Conservation (phyloP, 495 filamentous ascomycete genomes). For the Tuber brumale region DNA sequence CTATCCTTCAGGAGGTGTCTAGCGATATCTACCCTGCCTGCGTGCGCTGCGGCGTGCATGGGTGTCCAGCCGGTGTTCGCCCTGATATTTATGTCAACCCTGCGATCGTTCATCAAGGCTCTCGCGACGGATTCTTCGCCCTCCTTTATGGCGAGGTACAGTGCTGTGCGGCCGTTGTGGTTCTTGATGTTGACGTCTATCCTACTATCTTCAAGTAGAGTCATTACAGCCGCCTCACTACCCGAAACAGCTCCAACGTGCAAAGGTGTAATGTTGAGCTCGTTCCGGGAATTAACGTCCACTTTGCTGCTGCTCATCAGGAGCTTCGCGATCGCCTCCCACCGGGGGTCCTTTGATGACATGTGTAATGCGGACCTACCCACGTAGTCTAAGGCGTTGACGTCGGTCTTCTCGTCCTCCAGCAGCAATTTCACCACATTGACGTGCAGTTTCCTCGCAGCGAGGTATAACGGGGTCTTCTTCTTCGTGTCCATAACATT, state of each 20-base stretch:
- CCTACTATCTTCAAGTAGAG: not conserved
- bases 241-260: not conserved
- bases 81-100: not conserved
- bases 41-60: not conserved
- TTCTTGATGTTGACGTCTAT: not conserved
- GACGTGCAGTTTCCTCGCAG: slow-evolving; percentile 22
- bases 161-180: not conserved
- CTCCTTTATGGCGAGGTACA: not conserved
- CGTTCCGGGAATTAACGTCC: not conserved
- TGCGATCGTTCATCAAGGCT: not conserved
- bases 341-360: slow-evolving; percentile 10
- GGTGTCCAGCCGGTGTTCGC: not conserved
- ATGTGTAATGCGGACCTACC: slow-evolving; percentile 26
- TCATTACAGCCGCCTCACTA: not conserved
- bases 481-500: slow-evolving; percentile 21
- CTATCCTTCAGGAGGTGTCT: not conserved
- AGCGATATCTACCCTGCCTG: not conserved
- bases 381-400: slow-evolving; percentile 14
- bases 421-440: slow-evolving; percentile 16
- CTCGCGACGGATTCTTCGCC: not conserved
- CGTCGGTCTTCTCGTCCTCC: slow-evolving; percentile 11
- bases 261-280: not conserved
- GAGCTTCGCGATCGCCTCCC: not conserved
- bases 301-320: not conserved
- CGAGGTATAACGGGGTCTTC: slow-evolving; percentile 22